These are phyloP conservation scores for Paracamarosporium sp. DNA, from an alignment of 2,329 filamentous ascomycete species.

Conservation along the genomic window DNA sequence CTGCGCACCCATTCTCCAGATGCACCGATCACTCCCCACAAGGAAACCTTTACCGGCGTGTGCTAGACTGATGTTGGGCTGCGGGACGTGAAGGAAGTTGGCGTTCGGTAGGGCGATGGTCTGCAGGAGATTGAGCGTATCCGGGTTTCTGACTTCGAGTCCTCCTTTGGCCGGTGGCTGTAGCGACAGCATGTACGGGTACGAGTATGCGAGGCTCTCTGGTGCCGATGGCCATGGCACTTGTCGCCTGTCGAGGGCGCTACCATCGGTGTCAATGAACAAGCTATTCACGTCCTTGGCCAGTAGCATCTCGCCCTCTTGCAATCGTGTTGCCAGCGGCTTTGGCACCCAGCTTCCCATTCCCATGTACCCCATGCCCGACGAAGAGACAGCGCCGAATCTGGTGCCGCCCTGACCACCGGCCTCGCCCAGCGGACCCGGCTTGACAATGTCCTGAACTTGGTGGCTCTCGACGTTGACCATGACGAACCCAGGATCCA, in stretches of 20 bases:
- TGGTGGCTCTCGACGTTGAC: slow-evolving; percentile 80
- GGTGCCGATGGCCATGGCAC: slow-evolving; percentile 92
- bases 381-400: slow-evolving; percentile 82
- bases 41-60: slow-evolving; percentile 97
- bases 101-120: slow-evolving; percentile 82
- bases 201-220: slow-evolving; percentile 92
- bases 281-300: slow-evolving; percentile 97
- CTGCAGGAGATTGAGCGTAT: slow-evolving; percentile 88
- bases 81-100: slow-evolving; percentile 85
- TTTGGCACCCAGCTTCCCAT: slow-evolving; percentile 91
- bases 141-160: slow-evolving; percentile 89
- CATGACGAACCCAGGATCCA: slow-evolving; percentile 90
- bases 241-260: slow-evolving; percentile 80
- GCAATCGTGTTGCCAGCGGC: slow-evolving; percentile 82
- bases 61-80: slow-evolving; percentile 90
- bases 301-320: slow-evolving; percentile 85
- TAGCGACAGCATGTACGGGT: slow-evolving; percentile 90
- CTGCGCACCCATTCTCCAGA: slow-evolving; percentile 95
- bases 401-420: slow-evolving; percentile 71
- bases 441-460: slow-evolving; percentile 79
- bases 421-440: slow-evolving; percentile 72
- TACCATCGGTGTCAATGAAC: slow-evolving; percentile 86
- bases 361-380: slow-evolving; percentile 96
- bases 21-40: slow-evolving; percentile 85
- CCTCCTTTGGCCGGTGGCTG: slow-evolving; percentile 83